Base-by-base conservation (phyloP, 192 early-diverging fungal species). In the Spizellomyces sp. region DNA sequence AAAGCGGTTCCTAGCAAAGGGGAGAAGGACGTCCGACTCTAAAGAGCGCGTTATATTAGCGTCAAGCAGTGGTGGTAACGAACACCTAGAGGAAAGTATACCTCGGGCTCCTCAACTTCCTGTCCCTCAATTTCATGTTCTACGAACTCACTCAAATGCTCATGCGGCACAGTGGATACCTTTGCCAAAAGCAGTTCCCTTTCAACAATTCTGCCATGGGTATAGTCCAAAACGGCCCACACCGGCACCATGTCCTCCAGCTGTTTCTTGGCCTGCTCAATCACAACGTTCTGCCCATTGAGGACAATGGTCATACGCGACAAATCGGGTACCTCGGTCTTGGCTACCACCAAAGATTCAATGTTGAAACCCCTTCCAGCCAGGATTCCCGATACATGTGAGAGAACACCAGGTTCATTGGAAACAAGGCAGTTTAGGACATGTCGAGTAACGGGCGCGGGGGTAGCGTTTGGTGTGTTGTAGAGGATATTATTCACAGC, bases 221-320 rank as follows among this genome's bases (percentile, higher is more conserved):
- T 93, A 86, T 97, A 98, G 79, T 99, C 96, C 70, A 99, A 81
- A 48, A 98, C 96, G 36, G 96, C 96, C 94, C 95, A 98, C 12
- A 99, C 93, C 21, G 95, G 96, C 22, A 99, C 95, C 80, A 98
- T 77, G 78, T 99, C 95, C 79, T 96, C 95, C 63, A 99, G 81
- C 87, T 98, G 95, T 70, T 92, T 84, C 75, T 90, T 87, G 22
- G 94, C 95, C 83, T 99, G 97, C 73, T 95, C 94, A 75, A 99
- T 90, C 56, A 86, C 84, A 10, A 80, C 84, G 15, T 88, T 84
- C 44, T 92, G 89, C 14, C 95, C 97, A 66, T 90, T 90, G 58
- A 99, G 80, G n/a, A 96, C 94, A 60, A 99, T 89, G 12, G 95
- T 99, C 94, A 96, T 97, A 61, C 97, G 88, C 74, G 88, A 89